These are phyloP conservation scores for Epichloe uncinata DNA, from an alignment of 2,329 filamentous ascomycete species.

Conservation along the genomic window DNA sequence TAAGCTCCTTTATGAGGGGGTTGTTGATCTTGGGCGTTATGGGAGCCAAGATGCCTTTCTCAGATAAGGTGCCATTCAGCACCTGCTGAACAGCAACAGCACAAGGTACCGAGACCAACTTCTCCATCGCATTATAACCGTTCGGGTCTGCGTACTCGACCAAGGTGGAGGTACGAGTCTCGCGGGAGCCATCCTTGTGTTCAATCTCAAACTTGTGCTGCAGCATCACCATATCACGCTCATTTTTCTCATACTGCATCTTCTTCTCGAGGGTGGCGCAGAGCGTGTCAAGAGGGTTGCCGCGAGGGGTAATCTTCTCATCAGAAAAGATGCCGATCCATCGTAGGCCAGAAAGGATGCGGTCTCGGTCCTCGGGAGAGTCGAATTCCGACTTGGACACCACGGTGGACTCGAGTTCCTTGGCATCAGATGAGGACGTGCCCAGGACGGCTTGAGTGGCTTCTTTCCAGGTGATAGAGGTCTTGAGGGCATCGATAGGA, in stretches of 20 bases:
- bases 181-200: constrained; percentile 56
- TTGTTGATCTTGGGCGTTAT: constrained; percentile 59
- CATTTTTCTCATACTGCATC: constrained; percentile 73
- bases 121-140: constrained; percentile 68
- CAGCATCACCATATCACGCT: constrained; percentile 72
- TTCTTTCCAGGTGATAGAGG: constrained; percentile 67
- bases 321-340: constrained; percentile 52
- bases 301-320: constrained; percentile 49
- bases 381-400: constrained; percentile 62
- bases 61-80: constrained; percentile 56
- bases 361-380: constrained; percentile 52
- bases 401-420: constrained; percentile 62
- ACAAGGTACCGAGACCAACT: constrained; percentile 60
- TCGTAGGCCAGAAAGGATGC: constrained; percentile 56
- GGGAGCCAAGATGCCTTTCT: constrained; percentile 65
- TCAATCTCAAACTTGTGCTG: constrained; percentile 80
- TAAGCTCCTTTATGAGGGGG: constrained; percentile 64
- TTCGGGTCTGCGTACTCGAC: constrained; percentile 67
- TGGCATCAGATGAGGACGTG: constrained; percentile 49
- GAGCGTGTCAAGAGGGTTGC: constrained; percentile 79
- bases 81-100: constrained; percentile 60
- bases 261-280: constrained; percentile 82
- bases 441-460: constrained; percentile 67
- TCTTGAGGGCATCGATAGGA: constrained; percentile 49
- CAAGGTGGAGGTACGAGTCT: constrained; percentile 71